Base-by-base conservation (phyloP, 2,329 filamentous ascomycete genomes). In the Thielaviopsis populi region DNA sequence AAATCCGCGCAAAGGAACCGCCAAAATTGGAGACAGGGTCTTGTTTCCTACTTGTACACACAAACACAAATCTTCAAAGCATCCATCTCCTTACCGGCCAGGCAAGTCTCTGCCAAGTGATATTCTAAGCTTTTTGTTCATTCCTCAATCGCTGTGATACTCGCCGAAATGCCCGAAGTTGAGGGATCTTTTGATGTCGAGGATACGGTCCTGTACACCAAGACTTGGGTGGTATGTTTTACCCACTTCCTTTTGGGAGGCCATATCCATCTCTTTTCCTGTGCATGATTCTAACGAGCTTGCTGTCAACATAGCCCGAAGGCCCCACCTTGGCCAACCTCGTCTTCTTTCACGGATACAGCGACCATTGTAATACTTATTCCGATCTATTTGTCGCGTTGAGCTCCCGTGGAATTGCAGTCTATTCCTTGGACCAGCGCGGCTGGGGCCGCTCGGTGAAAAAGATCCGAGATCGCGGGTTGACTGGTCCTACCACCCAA, bases 341-440 rank as follows among this genome's bases (percentile, higher is more conserved):
- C 60, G 79, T 94, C 69, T 88, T 95, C 74, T 77, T 96, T 67
- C 91, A 96, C 75, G 91, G 91, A 70, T 96, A 91, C 79, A 90
- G 84, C 73, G 91, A 96, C 74, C 89, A 95, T 74, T 77, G 88
- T 73, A 84, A 88, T 74, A 82, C 84, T 65, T 95, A 96, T 76
- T 81, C 84, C 71, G 79, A 80, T 63, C 81, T 96, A 70, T 92
- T 94, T 75, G 80, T 84, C 5, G 76, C 75, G 15, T 80, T 96
- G 59, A 86, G 87, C 24, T 75, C 78, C 11, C 80, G 80, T 63
- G 88, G 87, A 67, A 91, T 96, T 69, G 84, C 88, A 70, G 81
- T 89, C 59, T 83, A 87, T 70, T 80, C 83, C 67, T 88, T 91
- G 72, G 91, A 96, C 73, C 91, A 96, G 77, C 85, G 84, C 72